Evolutionary conservation across 1,284 basidiomycete species (phyloP).

Genomic region (Paramarasmius palmivorus): DNA sequence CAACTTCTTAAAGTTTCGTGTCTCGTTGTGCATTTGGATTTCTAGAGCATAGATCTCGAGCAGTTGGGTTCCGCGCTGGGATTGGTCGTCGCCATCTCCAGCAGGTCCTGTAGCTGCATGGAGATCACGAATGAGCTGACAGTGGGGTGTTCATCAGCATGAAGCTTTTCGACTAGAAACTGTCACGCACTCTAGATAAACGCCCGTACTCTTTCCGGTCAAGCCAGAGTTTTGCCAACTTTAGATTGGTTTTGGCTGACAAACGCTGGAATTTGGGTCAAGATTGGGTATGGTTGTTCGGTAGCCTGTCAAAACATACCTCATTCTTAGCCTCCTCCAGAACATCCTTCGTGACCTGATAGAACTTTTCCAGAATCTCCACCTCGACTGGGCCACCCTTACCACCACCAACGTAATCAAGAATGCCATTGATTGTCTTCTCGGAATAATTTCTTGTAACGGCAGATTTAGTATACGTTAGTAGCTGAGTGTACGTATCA

Average conservation of each 20-base stretch:
- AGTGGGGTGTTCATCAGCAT: background rate
- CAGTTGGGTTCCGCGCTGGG: constrained; percentile 87
- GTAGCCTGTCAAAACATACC: constrained; percentile 41
- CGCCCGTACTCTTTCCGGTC: constrained; percentile 91
- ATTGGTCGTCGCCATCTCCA: constrained; percentile 80
- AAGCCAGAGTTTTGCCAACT: constrained; percentile 96
- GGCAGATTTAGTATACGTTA: constrained; percentile 91
- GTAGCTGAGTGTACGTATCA: constrained; percentile 80
- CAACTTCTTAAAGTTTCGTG: constrained; percentile 92
- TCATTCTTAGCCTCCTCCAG: constrained; percentile 96
- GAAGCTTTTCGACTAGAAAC: constrained; percentile 3
- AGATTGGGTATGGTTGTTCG: background rate
- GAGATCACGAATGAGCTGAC: constrained; percentile 72
- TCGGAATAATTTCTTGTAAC: constrained; percentile 93
- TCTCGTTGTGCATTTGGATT: constrained; percentile 99
- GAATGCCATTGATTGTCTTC: constrained; percentile 97
- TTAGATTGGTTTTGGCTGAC: constrained; percentile 94
- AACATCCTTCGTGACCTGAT: constrained; percentile 89
- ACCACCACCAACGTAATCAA: constrained; percentile 97
- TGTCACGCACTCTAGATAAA: constrained; percentile 66
- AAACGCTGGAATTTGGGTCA: constrained; percentile 60
- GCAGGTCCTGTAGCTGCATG: constrained; percentile 63
- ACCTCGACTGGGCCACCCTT: constrained; percentile 84
- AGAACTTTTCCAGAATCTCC: constrained; percentile 91
- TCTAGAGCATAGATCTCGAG: constrained; percentile 99